phyloP scores from a whole-genome alignment of 306 rosid species.

The Cyclanthera cordifolia region DNA sequence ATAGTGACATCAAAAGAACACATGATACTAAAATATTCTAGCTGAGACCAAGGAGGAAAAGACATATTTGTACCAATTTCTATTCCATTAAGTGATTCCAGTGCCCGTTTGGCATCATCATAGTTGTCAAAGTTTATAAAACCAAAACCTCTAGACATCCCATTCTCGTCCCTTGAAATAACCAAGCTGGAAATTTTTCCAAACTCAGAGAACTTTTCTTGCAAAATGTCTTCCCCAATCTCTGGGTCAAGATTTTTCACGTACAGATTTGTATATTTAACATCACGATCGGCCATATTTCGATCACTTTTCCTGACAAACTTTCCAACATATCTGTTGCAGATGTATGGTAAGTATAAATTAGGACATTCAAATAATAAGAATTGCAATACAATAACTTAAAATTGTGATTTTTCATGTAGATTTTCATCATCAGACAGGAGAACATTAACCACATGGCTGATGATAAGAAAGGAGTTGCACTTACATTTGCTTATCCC shows the following conservation, averaged over 20 bases:
- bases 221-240: conserved; percentile 43
- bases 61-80: conserved; percentile 40
- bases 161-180: conserved; percentile 47
- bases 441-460: not conserved
- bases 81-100: conserved; percentile 59
- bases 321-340: conserved; percentile 58
- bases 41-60: conserved; percentile 13
- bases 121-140: conserved; percentile 62
- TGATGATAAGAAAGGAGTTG: conserved; percentile 14
- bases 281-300: conserved; percentile 36
- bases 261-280: conserved; percentile 62
- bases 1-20: not conserved
- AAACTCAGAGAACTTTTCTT: conserved; percentile 48
- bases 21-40: not conserved
- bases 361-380: not conserved
- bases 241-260: conserved; percentile 66
- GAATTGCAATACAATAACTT: not conserved
- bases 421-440: conserved; percentile 6
- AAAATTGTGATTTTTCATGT: not conserved
- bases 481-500: conserved; percentile 51
- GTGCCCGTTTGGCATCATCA: conserved; percentile 63
- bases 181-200: conserved; percentile 62
- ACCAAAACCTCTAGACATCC: conserved; percentile 67
- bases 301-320: conserved; percentile 61
- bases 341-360: conserved; percentile 3